Conservation (phyloP, 1,139 yeast species). For the Sugiyamaella paludigena region DNA sequence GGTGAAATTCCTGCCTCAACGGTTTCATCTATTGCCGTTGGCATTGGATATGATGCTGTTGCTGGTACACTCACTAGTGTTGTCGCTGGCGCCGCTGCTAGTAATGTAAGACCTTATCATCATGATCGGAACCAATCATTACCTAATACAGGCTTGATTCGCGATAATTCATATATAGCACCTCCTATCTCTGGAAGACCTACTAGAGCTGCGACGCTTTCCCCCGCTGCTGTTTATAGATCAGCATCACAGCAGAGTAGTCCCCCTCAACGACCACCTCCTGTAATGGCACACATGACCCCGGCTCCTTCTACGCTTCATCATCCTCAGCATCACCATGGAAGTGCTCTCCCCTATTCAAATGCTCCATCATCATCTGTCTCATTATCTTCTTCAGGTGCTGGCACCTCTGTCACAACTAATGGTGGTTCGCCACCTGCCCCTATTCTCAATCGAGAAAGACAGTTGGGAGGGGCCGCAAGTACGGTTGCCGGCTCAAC, state of each 20-base stretch:
- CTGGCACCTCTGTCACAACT: neutral
- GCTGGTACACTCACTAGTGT: neutral
- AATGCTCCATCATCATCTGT: neutral
- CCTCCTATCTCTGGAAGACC: slow-evolving; percentile 21
- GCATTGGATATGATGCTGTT: neutral
- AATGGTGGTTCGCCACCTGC: slow-evolving; percentile 1
- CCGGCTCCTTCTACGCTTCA: neutral
- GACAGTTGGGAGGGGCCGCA: neutral
- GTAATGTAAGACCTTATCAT: neutral
- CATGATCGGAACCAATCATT: slow-evolving; percentile 35
- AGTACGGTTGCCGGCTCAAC: neutral
- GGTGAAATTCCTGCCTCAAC: neutral
- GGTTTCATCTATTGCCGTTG: too few species aligned
- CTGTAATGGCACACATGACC: neutral
- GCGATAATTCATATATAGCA: slow-evolving; percentile 17
- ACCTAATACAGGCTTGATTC: slow-evolving; percentile 25
- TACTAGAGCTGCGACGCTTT: slow-evolving; percentile 32
- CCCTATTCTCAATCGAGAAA: neutral
- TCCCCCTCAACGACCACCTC: slow-evolving; percentile 1
- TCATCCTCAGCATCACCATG: neutral
- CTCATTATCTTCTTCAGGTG: neutral
- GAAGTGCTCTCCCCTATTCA: neutral
- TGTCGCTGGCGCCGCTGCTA: neutral
- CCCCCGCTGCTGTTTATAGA: slow-evolving; percentile 18
- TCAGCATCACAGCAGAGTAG: slow-evolving; percentile 9